These are phyloP conservation scores for Aspergillus tamarii DNA, from an alignment of 2,329 filamentous ascomycete species.

Conservation along the genomic window DNA sequence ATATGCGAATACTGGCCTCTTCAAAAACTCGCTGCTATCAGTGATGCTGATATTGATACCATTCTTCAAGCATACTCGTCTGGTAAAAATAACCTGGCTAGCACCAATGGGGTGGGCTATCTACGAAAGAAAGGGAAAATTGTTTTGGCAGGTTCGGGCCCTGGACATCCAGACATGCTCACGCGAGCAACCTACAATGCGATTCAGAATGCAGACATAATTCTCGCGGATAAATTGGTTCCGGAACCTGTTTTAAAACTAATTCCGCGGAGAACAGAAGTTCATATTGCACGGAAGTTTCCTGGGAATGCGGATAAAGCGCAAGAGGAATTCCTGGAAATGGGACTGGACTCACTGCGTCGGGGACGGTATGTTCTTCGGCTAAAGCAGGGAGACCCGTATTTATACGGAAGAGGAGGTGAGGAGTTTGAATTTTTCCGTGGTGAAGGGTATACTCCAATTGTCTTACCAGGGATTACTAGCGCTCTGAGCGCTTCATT, in stretches of 20 bases:
- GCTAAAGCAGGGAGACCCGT: slow-evolving; percentile 95
- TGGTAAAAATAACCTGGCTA: slow-evolving; percentile 27
- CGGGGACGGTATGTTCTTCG: slow-evolving; percentile 80
- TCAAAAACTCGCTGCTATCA: slow-evolving; percentile 75
- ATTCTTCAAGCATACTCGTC: slow-evolving; percentile 73
- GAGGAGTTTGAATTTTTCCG: slow-evolving; percentile 90
- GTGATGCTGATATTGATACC: slow-evolving; percentile 74
- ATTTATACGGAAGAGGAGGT: slow-evolving; percentile 91
- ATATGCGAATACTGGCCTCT: slow-evolving; percentile 99
- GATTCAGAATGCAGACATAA: slow-evolving; percentile 51
- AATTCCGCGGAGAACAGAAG: slow-evolving; percentile 83
- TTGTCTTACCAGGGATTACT: slow-evolving; percentile 87
- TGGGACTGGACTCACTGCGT: slow-evolving; percentile 71
- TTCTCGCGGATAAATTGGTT: slow-evolving; percentile 60
- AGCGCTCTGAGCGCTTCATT: slow-evolving; percentile 84
- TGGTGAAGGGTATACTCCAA: slow-evolving; percentile 66
- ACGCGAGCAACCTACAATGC: slow-evolving; percentile 64
- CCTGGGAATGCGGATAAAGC: slow-evolving; percentile 94
- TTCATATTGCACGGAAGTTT: slow-evolving; percentile 95
- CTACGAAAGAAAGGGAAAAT: slow-evolving; percentile 64
- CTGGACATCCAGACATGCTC: slow-evolving; percentile 88
- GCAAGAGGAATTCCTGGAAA: slow-evolving; percentile 82
- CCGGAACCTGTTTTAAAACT: slow-evolving; percentile 82
- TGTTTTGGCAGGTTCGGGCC: slow-evolving; percentile 87
- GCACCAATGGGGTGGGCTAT: slow-evolving; percentile 14